Base-by-base conservation (phyloP, 2,329 filamentous ascomycete genomes). In the Cladophialophora immunda region DNA sequence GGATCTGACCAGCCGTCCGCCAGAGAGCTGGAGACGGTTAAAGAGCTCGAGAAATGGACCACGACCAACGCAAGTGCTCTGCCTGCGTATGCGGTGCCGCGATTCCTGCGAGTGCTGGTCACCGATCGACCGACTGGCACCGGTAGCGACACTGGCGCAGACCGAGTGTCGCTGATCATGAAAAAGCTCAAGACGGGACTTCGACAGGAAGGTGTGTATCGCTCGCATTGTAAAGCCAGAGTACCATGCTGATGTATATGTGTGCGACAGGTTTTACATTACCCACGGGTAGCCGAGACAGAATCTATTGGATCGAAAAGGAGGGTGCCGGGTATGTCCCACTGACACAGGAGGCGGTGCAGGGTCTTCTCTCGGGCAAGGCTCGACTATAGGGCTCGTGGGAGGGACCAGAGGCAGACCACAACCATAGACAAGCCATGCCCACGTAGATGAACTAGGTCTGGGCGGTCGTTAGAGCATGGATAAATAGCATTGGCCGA, bases 51-150 rank as follows among this genome's bases (percentile, higher is more conserved):
- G n/a, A n/a, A n/a, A n/a, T n/a, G n/a, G n/a, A n/a, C n/a, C n/a
- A n/a, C n/a, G n/a, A n/a, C n/a, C n/a, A n/a, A n/a, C n/a, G n/a
- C n/a, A 47, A 66, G 60, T 38, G 64, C 67, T 45, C 54, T 69
- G 47, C 67, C 67, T 9, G 55, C 38, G 45, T 69, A 69, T 47
- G 67, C 67, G 9, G 67, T 69, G 30, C 67, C 67, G 13, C 59
- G 67, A 22, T 69, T 69, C 52, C 34, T 69, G 32, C 36, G 67
- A 25, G 56, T 69, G 3, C 58, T 69, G 27, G 55, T 62, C 29
- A 59, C 58, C n/a, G 56, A 66, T 11, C 29, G 57, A 13, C 15
- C 62, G 9, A 27, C 52, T n/a, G 64, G 15, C 47, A 58, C 57
- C 36, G 53, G 57, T 22, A 54, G 54, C 22, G 66, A 62, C 36